These are phyloP conservation scores for Pichia sp. DNA, from an alignment of 1,139 yeast genomes.

Conservation along the genomic window DNA sequence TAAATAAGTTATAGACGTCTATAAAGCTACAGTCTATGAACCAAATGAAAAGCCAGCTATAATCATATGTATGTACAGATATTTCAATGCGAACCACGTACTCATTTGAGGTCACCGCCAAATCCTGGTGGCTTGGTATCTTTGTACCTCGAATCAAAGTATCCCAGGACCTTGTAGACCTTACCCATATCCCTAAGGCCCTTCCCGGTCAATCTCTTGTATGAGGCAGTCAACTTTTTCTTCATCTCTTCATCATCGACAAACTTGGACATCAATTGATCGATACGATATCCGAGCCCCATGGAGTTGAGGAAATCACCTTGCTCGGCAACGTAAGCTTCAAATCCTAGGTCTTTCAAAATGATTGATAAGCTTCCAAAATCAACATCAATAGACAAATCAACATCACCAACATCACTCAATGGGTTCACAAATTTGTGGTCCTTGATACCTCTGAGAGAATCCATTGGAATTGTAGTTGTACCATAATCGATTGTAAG, in stretches of 20 bases:
- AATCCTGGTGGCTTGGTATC: conserved; percentile 36
- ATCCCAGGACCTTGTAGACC: conserved; percentile 68
- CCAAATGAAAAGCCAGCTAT: too few species aligned
- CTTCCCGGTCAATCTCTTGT: conserved; percentile 56
- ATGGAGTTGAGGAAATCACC: conserved; percentile 74
- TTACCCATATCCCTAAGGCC: conserved; percentile 68
- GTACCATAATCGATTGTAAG: conserved; percentile 78
- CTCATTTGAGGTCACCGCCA: conserved; percentile 19
- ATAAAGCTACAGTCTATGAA: too few species aligned
- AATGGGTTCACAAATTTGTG: conserved; percentile 80
- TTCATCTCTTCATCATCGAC: conserved; percentile 30
- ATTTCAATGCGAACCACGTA: too few species aligned
- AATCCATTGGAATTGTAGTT: conserved; percentile 53
- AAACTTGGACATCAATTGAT: conserved; percentile 36
- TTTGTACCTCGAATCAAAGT: conserved; percentile 37
- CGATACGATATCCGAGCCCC: conserved; percentile 71
- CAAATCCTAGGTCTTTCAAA: conserved; percentile 20
- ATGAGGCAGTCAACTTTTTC: conserved; percentile 48
- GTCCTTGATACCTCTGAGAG: conserved; percentile 66
- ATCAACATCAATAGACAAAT: conserved; percentile 80
- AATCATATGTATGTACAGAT: too few species aligned
- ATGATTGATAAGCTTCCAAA: conserved; percentile 31
- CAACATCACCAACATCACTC: conserved; percentile 68
- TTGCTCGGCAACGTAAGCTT: conserved; percentile 54
- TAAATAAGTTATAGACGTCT: too few species aligned